phyloP scores from a whole-genome alignment of 179 eudicot genomes.

The Beta lomatogona region DNA sequence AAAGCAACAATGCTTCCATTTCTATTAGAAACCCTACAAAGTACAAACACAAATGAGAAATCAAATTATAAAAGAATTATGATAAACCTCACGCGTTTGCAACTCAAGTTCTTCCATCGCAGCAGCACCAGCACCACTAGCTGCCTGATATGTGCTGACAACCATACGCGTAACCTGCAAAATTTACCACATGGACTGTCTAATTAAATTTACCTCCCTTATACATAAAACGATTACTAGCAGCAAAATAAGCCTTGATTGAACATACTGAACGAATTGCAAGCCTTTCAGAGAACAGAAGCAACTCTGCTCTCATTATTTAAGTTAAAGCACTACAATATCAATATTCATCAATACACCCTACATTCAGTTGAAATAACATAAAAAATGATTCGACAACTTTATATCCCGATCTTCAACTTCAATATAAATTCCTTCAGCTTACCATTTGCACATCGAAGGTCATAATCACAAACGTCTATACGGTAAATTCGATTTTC shows the following conservation, averaged over 20 bases:
- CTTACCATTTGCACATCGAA: not conserved
- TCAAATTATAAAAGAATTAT: not conserved
- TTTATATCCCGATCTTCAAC: not conserved
- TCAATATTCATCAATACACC: not conserved
- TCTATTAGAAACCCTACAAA: not conserved
- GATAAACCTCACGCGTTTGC: conserved; percentile 92
- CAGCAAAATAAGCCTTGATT: too few species aligned
- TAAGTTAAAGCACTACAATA: not conserved
- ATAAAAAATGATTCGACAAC: too few species aligned
- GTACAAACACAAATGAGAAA: not conserved
- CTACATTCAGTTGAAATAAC: too few species aligned
- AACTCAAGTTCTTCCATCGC: conserved; percentile 97
- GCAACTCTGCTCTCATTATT: not conserved
- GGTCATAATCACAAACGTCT: too few species aligned
- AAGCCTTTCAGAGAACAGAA: not conserved
- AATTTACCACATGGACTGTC: not conserved
- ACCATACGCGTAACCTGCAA: conserved; percentile 94
- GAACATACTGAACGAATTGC: not conserved
- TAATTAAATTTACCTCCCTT: not conserved
- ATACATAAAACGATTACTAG: too few species aligned
- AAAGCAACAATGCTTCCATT: not conserved
- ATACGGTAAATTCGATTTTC: too few species aligned
- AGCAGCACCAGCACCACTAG: conserved; percentile 99
- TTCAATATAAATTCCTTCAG: not conserved
- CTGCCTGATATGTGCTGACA: conserved; percentile 99